Evolutionary conservation across 164 flowering plant species (phyloP).

Genomic region (Santalum album): DNA sequence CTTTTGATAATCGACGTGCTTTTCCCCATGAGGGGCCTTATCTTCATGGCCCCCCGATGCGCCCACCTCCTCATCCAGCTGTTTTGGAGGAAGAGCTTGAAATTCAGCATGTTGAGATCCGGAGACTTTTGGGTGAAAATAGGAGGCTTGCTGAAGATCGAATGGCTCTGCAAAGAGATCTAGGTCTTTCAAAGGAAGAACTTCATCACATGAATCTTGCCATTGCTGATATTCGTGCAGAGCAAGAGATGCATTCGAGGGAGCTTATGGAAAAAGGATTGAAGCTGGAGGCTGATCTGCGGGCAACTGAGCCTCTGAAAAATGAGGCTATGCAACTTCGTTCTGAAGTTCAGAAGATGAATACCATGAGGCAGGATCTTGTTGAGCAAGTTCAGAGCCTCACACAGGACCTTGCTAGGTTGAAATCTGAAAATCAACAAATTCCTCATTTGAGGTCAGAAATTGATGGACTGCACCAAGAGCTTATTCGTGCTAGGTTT

Average conservation of each 20-base stretch:
- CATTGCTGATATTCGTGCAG: conserved; percentile 56
- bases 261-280: conserved; percentile 69
- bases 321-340: conserved; percentile 60
- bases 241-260: conserved; percentile 66
- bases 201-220: conserved; percentile 62
- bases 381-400: conserved; percentile 59
- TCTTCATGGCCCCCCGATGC: conserved; percentile 35
- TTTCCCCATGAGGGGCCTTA: conserved; percentile 55
- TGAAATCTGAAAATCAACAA: conserved; percentile 67
- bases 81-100: conserved; percentile 85
- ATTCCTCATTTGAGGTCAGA: conserved; percentile 59
- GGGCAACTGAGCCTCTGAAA: conserved; percentile 67
- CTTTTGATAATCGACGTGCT: conserved; percentile 47
- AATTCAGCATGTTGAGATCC: conserved; percentile 60
- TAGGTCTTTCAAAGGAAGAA: conserved; percentile 73
- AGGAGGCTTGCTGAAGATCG: conserved; percentile 71
- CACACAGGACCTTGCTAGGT: conserved; percentile 45
- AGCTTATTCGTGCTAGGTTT: conserved; percentile 82
- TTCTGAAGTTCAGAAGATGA: conserved; percentile 63
- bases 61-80: conserved; percentile 73
- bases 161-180: conserved; percentile 54
- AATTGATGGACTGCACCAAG: conserved; percentile 74
- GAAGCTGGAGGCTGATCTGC: conserved; percentile 88
- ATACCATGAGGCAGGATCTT: conserved; percentile 49
- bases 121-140: conserved; percentile 71